These are phyloP conservation scores for Akanthomyces uredinophilus DNA, from an alignment of 2,329 filamentous ascomycete genomes.

Conservation along the genomic window DNA sequence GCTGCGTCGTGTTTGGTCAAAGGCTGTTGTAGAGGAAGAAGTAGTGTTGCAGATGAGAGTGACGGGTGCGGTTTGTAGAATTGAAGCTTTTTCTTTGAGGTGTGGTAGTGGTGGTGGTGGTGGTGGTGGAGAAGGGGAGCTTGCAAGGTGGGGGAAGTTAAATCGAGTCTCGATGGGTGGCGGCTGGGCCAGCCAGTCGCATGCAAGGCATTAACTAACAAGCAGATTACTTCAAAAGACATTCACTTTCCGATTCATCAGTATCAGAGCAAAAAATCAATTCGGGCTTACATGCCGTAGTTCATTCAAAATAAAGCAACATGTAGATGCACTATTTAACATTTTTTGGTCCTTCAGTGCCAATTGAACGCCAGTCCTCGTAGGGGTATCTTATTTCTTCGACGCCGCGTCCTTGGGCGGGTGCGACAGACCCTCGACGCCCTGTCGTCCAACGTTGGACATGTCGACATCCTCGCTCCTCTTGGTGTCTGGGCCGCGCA, in stretches of 20 bases:
- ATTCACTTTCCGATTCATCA: too few relatives aligned
- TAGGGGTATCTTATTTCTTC: neutral
- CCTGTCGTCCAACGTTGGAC: constrained; percentile 59
- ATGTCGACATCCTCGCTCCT: constrained; percentile 46
- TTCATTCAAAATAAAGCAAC: neutral
- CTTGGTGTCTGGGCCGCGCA: constrained; percentile 56
- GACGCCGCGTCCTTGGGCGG: constrained; percentile 13
- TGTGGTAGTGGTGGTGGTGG: neutral
- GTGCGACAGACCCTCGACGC: constrained; percentile 46
- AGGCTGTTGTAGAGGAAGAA: too few relatives aligned
- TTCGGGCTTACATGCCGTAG: too few relatives aligned
- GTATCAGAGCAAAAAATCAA: too few relatives aligned
- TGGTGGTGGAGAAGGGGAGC: neutral
- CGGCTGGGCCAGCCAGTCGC: neutral
- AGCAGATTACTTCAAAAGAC: too few relatives aligned
- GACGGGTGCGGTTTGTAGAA: neutral
- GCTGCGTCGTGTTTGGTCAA: too few relatives aligned
- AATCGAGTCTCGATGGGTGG: neutral
- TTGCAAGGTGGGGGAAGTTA: neutral
- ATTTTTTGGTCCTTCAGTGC: neutral
- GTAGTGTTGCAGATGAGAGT: neutral
- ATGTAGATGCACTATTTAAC: neutral
- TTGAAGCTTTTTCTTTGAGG: neutral
- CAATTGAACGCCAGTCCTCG: neutral
- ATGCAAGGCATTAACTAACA: neutral